Percentiles rank a stretch among this genome's conserved stretches.
phyloP scores from a whole-genome alignment of 2,329 filamentous ascomycete species.

The Colletotrichum sp. region DNA sequence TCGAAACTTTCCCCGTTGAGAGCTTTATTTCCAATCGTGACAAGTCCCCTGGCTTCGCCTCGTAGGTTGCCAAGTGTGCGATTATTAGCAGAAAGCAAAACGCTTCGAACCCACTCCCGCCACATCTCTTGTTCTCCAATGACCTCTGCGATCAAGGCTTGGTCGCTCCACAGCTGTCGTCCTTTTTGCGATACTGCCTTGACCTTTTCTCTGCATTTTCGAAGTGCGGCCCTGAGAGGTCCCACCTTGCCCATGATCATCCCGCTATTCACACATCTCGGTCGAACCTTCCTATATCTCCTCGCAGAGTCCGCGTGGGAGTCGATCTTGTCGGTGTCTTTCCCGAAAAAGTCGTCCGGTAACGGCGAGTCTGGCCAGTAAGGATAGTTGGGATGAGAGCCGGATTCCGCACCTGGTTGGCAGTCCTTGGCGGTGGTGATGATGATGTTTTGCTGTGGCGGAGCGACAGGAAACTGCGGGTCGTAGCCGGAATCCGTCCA shows the following conservation, averaged over 20 bases:
- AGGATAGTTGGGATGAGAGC: constrained; percentile 38
- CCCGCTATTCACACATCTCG: constrained; percentile 39
- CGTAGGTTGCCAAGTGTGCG: constrained; percentile 25
- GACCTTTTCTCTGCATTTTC: constrained; percentile 32
- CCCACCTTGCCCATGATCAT: constrained; percentile 41
- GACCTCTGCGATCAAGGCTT: constrained; percentile 41
- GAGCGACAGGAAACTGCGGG: constrained; percentile 30
- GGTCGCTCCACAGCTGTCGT: constrained; percentile 43
- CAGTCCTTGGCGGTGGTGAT: constrained; percentile 40
- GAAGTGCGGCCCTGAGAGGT: constrained; percentile 27
- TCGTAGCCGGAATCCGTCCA: constrained; percentile 24
- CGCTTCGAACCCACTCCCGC: constrained; percentile 34
- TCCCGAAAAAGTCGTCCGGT: constrained; percentile 36
- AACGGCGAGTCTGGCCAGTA: constrained; percentile 41
- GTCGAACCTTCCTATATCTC: constrained; percentile 35
- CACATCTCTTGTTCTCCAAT: constrained; percentile 43
- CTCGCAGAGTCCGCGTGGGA: constrained; percentile 33
- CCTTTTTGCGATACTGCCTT: constrained; percentile 29
- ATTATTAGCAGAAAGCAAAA: constrained; percentile 35
- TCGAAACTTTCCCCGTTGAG: constrained; percentile 34
- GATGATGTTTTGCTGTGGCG: constrained; percentile 36
- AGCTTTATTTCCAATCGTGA: constrained; percentile 30
- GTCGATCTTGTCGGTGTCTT: constrained; percentile 32
- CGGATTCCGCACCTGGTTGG: constrained; percentile 34
- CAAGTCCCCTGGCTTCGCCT: constrained; percentile 9